Conservation (phyloP, 2,329 filamentous ascomycete species). For the Hypocrella siamensis region DNA sequence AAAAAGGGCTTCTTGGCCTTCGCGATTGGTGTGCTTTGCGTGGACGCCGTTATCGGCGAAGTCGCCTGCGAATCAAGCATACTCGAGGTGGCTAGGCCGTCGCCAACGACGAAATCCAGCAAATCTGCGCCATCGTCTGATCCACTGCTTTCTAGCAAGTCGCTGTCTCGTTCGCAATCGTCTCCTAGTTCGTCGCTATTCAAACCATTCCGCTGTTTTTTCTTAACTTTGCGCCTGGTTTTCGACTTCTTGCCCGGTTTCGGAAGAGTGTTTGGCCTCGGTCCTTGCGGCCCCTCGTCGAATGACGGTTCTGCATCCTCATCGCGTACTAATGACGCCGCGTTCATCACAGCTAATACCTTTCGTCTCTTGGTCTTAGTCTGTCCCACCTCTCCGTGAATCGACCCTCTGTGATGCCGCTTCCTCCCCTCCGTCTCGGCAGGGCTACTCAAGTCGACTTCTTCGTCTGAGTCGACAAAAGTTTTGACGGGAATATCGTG, state of each 20-base stretch:
- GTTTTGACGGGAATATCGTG: slow-evolving; percentile 23
- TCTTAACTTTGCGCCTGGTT: slow-evolving; percentile 9
- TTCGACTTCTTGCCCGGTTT: slow-evolving; percentile 6
- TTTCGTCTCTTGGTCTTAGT: no score
- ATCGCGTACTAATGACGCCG: no score
- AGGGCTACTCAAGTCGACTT: slow-evolving; percentile 7
- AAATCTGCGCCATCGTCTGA: slow-evolving; percentile 34
- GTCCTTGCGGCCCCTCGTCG: no score
- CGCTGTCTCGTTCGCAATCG: slow-evolving; percentile 33
- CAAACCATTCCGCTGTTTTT: slow-evolving; percentile 13
- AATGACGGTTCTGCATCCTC: no score
- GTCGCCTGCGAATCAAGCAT: slow-evolving; percentile 15
- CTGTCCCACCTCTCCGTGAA: background rate
- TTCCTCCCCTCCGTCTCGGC: slow-evolving; percentile 1
- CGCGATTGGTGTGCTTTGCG: slow-evolving; percentile 7
- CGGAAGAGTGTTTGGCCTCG: no score
- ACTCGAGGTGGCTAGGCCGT: slow-evolving; percentile 26
- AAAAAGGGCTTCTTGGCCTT: slow-evolving; percentile 16
- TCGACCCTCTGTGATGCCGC: slow-evolving; percentile 1
- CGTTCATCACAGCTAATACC: no score
- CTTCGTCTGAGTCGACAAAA: slow-evolving; percentile 27
- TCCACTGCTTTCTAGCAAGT: slow-evolving; percentile 27
- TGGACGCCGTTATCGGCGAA: slow-evolving; percentile 9
- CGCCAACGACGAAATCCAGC: slow-evolving; percentile 39
- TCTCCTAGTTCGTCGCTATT: slow-evolving; percentile 33